Conservation (phyloP, 2,329 filamentous ascomycete species). For the Reticulascus tulasneorum region DNA sequence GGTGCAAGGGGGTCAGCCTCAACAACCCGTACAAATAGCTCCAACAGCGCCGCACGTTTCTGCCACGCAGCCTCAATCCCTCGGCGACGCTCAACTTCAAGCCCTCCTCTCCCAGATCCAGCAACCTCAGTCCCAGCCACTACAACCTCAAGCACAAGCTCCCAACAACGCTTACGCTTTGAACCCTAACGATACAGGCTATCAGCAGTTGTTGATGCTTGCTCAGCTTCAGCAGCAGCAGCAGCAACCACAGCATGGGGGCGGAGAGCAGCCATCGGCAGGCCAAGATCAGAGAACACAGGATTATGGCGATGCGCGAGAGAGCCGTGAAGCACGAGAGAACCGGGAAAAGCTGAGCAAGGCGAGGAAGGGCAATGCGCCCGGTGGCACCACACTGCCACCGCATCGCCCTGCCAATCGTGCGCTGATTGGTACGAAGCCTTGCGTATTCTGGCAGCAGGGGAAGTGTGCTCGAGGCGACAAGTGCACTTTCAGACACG, state of each 20-base stretch:
- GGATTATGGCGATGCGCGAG: slow-evolving; percentile 21
- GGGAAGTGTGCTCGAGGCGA: slow-evolving; percentile 71
- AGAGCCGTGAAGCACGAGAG: slow-evolving; percentile 26
- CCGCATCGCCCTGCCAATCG: slow-evolving; percentile 47
- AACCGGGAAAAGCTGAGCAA: slow-evolving; percentile 29
- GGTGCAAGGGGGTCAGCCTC: slow-evolving; percentile 29
- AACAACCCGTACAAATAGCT: slow-evolving; percentile 13
- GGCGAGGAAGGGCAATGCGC: slow-evolving; percentile 31
- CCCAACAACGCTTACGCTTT: slow-evolving; percentile 21
- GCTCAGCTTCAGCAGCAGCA: slow-evolving; percentile 30
- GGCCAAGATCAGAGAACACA: slow-evolving; percentile 16
- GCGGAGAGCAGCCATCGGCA: not conserved
- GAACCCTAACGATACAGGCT: slow-evolving; percentile 35
- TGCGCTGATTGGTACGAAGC: slow-evolving; percentile 60
- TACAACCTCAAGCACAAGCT: slow-evolving; percentile 7
- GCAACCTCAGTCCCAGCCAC: slow-evolving; percentile 26
- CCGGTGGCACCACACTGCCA: slow-evolving; percentile 25
- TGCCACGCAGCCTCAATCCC: slow-evolving; percentile 7
- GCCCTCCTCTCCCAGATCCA: slow-evolving; percentile 40
- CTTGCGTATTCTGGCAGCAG: slow-evolving; percentile 67
- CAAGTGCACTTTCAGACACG: slow-evolving; percentile 70
- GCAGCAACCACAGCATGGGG: slow-evolving; percentile 14
- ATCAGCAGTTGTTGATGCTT: slow-evolving; percentile 35
- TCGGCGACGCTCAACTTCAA: slow-evolving; percentile 34
- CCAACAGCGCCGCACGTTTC: slow-evolving; percentile 15